Conservation (phyloP, 225 moss, liverwort and hornwort genomes). For the Pseudoscleropodium purum region DNA sequence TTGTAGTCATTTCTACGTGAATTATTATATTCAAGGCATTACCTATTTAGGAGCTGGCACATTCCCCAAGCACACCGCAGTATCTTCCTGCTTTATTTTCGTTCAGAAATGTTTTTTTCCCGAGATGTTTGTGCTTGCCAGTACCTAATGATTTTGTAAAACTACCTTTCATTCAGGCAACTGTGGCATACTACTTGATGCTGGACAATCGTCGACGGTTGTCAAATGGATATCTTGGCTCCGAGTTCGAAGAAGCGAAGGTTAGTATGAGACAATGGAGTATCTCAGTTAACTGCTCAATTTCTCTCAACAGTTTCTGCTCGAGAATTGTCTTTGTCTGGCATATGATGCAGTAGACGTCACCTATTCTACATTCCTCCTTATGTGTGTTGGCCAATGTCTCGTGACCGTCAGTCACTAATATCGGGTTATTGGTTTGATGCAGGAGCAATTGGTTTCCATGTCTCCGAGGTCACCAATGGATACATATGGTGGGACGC, state of each 20-base stretch:
- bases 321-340: neutral
- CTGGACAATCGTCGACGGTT: constrained; percentile 48
- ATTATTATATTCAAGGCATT: neutral
- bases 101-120: neutral
- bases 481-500: constrained; percentile 13
- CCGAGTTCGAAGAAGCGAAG: constrained; percentile 41
- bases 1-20: neutral
- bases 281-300: neutral
- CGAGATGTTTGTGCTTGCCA: neutral
- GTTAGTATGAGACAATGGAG: constrained; percentile 1
- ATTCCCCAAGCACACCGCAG: neutral
- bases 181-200: constrained; percentile 59
- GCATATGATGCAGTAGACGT: neutral
- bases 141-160: neutral
- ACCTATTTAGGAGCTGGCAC: neutral
- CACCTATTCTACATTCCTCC: neutral
- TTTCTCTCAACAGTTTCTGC: neutral
- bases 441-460: constrained; percentile 31
- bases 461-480: constrained; percentile 36
- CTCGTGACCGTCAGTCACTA: neutral
- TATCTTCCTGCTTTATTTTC: neutral
- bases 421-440: neutral
- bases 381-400: neutral
- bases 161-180: constrained; percentile 20
- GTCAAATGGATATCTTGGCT: constrained; percentile 53